Evolutionary conservation across 805 yeast genomes (phyloP).

Genomic region (Kodamaea neixiangensis): DNA sequence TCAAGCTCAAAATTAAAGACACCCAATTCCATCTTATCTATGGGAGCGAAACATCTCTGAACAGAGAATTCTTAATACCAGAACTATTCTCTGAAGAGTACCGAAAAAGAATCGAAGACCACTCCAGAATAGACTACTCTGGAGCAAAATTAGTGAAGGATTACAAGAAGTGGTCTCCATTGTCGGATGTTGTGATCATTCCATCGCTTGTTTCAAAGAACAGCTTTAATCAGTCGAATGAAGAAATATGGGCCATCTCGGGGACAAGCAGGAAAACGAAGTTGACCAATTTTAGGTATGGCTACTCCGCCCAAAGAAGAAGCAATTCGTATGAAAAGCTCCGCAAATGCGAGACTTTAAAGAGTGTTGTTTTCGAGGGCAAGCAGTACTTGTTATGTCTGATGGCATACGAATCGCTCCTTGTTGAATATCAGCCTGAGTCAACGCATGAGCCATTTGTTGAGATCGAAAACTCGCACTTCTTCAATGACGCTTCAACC

Average conservation of each 20-base stretch:
- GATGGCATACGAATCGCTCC: constrained; percentile 38
- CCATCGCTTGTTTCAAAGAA: constrained; percentile 25
- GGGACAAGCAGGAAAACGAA: constrained; percentile 38
- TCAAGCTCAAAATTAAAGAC: constrained; percentile 25
- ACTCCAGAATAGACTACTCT: constrained; percentile 21
- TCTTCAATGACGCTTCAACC: constrained; percentile 2
- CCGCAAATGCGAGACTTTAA: constrained; percentile 30
- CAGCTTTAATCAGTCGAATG: constrained; percentile 20
- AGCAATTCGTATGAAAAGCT: constrained; percentile 30
- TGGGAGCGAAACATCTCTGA: constrained; percentile 43
- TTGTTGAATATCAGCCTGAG: constrained; percentile 29
- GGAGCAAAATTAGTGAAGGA: constrained; percentile 26
- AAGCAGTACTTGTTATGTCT: constrained; percentile 33
- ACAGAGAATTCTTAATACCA: constrained; percentile 35
- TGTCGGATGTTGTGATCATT: constrained; percentile 41
- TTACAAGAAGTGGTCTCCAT: constrained; percentile 51
- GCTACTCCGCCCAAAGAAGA: constrained; percentile 29
- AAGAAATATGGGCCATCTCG: constrained; percentile 47
- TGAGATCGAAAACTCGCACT: not conserved
- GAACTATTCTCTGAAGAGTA: constrained; percentile 22
- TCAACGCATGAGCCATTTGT: constrained; percentile 17
- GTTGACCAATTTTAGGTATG: constrained; percentile 34
- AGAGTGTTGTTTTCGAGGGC: constrained; percentile 18
- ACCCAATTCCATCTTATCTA: constrained; percentile 30
- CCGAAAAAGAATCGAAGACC: constrained; percentile 1